Percentiles rank a stretch among this genome's conserved stretches.
Evolutionary conservation across 345 rosid genomes (phyloP).

Genomic region (Brassica carinata): DNA sequence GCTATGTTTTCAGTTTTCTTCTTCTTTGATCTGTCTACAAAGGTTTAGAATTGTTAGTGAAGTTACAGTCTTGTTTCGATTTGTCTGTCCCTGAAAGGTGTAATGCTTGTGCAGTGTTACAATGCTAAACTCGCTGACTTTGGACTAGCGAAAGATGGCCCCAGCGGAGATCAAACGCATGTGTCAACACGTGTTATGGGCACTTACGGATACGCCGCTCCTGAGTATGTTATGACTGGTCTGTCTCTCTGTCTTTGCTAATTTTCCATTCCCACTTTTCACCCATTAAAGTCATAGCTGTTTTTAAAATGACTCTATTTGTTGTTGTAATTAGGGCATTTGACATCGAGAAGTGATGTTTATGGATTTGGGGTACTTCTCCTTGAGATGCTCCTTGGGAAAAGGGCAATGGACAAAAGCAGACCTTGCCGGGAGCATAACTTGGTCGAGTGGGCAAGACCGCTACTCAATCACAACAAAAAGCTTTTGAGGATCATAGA

Average conservation of each 20-base stretch:
- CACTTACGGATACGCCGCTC: conserved; percentile 97
- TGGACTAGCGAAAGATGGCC: conserved; percentile 98
- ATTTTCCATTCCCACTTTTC: not conserved
- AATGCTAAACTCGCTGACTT: conserved; percentile 94
- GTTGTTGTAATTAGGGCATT: conserved; percentile 65
- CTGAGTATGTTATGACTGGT: conserved; percentile 97
- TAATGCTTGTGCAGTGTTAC: conserved; percentile 59
- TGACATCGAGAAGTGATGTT: conserved; percentile 94
- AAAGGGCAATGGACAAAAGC: conserved; percentile 92
- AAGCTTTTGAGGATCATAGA: conserved; percentile 87
- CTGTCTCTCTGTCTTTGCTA: conserved; percentile 46
- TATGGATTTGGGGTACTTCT: conserved; percentile 96
- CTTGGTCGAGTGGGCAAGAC: conserved; percentile 97
- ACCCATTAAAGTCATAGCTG: not conserved
- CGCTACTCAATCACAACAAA: conserved; percentile 77
- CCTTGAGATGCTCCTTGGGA: conserved; percentile 93
- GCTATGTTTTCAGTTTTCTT: not conserved
- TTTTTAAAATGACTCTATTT: not conserved
- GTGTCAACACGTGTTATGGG: conserved; percentile 99
- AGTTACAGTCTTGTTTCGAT: not conserved
- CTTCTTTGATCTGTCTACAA: too few relatives aligned
- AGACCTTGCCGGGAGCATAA: conserved; percentile 88
- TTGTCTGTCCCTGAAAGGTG: conserved; percentile 33
- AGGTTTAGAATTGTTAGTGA: not conserved
- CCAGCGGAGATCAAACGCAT: conserved; percentile 98